Evolutionary conservation across 345 rosid genomes (phyloP).

Genomic region (Populus euphratica): DNA sequence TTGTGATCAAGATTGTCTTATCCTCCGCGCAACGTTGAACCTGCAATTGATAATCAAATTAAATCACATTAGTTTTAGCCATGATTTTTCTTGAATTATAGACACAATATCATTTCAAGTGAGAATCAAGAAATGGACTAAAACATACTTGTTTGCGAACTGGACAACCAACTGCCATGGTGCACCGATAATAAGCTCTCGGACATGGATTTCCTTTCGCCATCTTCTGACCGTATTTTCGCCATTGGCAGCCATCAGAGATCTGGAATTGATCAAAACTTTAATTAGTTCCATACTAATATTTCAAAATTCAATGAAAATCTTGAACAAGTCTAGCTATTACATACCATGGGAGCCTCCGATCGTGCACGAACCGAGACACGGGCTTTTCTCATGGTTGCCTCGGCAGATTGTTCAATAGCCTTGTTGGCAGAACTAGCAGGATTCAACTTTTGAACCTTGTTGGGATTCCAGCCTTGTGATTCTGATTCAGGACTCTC

Average conservation of each 20-base stretch:
- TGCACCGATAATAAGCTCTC: slow-evolving; percentile 94
- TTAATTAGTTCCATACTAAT: background rate
- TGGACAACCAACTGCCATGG: slow-evolving; percentile 89
- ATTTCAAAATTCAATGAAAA: too few species aligned
- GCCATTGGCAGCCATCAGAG: slow-evolving; percentile 92
- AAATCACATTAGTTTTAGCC: background rate
- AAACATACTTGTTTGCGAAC: slow-evolving; percentile 86
- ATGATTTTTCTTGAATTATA: background rate
- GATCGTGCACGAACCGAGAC: slow-evolving; percentile 98
- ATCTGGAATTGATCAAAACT: slow-evolving; percentile 33
- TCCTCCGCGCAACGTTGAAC: slow-evolving; percentile 98
- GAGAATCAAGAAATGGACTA: too few species aligned
- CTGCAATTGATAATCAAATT: slow-evolving; percentile 21
- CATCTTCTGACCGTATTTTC: slow-evolving; percentile 99
- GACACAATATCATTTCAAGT: background rate
- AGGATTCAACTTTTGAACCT: slow-evolving; percentile 44
- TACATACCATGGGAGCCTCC: slow-evolving; percentile 86
- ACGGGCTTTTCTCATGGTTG: slow-evolving; percentile 94
- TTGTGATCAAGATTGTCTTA: slow-evolving; percentile 71
- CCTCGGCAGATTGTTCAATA: slow-evolving; percentile 66
- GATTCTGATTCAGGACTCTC: slow-evolving; percentile 69
- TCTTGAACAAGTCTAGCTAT: background rate
- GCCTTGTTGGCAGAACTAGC: background rate
- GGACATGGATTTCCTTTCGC: slow-evolving; percentile 99
- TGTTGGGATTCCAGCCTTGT: slow-evolving; percentile 57